Evolutionary conservation across 129 eudicot species (phyloP), one percentile per base, ranked within the genome.

Genomic region (Pittosporum tobira): DNA sequence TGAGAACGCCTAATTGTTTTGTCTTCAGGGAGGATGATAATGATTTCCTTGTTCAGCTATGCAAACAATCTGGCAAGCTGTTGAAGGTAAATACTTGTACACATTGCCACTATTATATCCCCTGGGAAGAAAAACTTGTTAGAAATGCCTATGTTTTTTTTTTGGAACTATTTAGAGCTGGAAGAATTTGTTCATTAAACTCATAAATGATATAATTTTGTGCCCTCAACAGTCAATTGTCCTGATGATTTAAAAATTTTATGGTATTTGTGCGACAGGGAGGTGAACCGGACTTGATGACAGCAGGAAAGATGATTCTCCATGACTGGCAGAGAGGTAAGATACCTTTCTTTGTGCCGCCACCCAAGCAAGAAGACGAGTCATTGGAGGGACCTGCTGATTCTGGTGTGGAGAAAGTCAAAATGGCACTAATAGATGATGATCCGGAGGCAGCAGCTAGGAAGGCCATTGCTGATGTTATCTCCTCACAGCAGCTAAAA

Each of bases 271-370:
- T n/a, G n/a, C n/a, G n/a, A n/a, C 73, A 91, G 98, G 98, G 98
- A 29, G 98, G 98, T 29, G 98, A 91, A 47, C 98, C 98, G 3
- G 98, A 91, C 73, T 62, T 72, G 50, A 86, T 62, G 84, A 91
- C 98, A 26, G 99, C 87, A 25, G 99, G 94, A 37, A 91, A 91
- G 88, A 87, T 91, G 99, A 81, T 91, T 16, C 74, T 91, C 27
- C 95, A 86, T 30, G 99, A 91, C 65, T 91, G 99, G 99, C 99
- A 91, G 72, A 83, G 99, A 66, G 99, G 99, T 42, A 91, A 91
- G 68, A 87, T 86, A 66, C 96, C 98, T 0, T 91, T 91, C 71
- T 91, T 91, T 43, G 99, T 83, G 20, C 90, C 90, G 14, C 99
- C 99, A 0, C 96, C 96, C 6, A 75, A 72, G 71, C 73, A 48